A percentile compares a stretch with the other conserved stretches of the same genome.
phyloP scores from a whole-genome alignment of 75 land plant genomes.

The Pseudotsuga menziesii region DNA sequence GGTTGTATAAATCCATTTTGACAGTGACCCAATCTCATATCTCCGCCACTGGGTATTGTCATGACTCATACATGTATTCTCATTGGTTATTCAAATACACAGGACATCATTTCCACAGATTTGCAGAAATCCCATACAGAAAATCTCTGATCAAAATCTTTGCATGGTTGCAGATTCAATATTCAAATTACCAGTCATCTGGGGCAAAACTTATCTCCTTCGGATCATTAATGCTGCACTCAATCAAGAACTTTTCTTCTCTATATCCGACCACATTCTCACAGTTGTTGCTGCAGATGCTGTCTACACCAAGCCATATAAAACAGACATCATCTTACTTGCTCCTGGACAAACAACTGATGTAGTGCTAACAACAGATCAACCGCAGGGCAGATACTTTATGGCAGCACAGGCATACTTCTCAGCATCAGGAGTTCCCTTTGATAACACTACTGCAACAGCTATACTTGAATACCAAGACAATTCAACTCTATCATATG shows the following conservation, averaged over 20 bases:
- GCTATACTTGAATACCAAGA: constrained; percentile 27
- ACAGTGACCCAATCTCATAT: no score
- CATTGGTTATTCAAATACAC: not conserved
- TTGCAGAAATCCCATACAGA: not conserved
- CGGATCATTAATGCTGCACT: constrained; percentile 60
- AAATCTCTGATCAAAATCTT: not conserved
- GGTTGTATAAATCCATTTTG: no score
- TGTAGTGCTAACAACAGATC: constrained; percentile 47
- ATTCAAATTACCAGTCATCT: not conserved
- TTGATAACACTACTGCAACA: constrained; percentile 44
- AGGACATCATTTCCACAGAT: not conserved
- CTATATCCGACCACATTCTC: constrained; percentile 54
- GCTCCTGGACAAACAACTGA: constrained; percentile 76
- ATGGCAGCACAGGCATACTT: constrained; percentile 45
- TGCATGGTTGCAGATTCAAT: constrained; percentile 2
- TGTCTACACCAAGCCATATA: constrained; percentile 51
- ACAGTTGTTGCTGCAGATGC: constrained; percentile 69
- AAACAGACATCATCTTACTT: constrained; percentile 34
- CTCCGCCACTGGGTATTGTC: no score
- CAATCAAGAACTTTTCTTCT: constrained; percentile 60
- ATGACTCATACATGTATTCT: no score
- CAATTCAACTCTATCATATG: not conserved
- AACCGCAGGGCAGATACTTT: constrained; percentile 40
- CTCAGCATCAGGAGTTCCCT: constrained; percentile 16
- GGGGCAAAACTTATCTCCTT: constrained; percentile 18